phyloP scores from a whole-genome alignment of 2,329 filamentous ascomycete species.

The Chaetomiaceae sp. region DNA sequence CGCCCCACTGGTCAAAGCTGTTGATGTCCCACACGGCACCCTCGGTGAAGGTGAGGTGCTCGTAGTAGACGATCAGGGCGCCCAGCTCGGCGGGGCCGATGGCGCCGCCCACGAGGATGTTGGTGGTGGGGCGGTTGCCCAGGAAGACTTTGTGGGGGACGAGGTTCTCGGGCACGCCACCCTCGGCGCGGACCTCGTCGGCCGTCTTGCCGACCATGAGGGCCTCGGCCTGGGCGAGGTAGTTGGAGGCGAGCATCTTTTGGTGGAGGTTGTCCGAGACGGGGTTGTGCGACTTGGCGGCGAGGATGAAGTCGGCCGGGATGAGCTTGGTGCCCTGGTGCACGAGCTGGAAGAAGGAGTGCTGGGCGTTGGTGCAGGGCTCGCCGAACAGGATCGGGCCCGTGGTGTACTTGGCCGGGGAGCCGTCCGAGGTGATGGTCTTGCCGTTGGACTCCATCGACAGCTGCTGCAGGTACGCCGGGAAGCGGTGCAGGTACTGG shows the following conservation, averaged over 20 bases:
- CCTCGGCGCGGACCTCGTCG: constrained; percentile 72
- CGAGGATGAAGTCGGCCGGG: constrained; percentile 95
- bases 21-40: constrained; percentile 99
- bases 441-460: constrained; percentile 99
- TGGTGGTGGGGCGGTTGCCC: constrained; percentile 94
- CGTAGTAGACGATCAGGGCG: constrained; percentile 96
- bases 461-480: constrained; percentile 96
- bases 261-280: constrained; percentile 90
- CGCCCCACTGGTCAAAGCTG: constrained; percentile 99
- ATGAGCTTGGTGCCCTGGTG: constrained; percentile 99
- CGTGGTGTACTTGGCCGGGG: constrained; percentile 95
- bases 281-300: constrained; percentile 94
- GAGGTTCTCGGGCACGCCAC: constrained; percentile 61
- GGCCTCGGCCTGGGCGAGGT: constrained; percentile 82
- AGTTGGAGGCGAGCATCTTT: constrained; percentile 91
- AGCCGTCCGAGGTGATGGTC: constrained; percentile 82
- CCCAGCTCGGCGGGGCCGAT: constrained; percentile 93
- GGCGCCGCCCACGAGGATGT: constrained; percentile 80
- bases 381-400: constrained; percentile 95
- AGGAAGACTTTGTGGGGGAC: constrained; percentile 99
- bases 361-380: constrained; percentile 97
- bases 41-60: constrained; percentile 97
- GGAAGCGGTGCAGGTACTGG: constrained; percentile 98
- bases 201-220: constrained; percentile 88
- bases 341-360: constrained; percentile 99